Evolutionary conservation across 1,284 basidiomycete genomes (phyloP), one percentile per base, ranked within the genome.

Genomic region (Phylloporus sp.): DNA sequence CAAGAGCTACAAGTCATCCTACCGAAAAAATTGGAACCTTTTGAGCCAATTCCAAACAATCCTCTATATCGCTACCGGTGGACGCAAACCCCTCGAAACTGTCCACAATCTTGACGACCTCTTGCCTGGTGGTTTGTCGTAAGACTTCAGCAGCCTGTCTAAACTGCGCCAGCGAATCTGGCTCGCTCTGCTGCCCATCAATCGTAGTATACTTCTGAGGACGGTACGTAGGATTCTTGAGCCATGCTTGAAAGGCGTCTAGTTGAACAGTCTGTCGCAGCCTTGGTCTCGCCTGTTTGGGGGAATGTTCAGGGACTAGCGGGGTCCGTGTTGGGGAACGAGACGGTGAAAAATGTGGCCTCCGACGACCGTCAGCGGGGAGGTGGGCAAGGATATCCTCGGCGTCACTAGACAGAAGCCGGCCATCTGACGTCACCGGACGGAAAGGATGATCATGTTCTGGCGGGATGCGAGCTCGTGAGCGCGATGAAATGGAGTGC

Each of bases 1-100:
- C 24, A 26, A n/a, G 54, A 54, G 26, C 10, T 17, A 40, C 4
- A 26, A 37, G 34, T 20, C n/a, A 50, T 2, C 67, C 28, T 47
- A 74, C 73, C 49, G 68, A 73, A 29, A 75, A 73, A 46, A 75
- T 67, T 0, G 70, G 73, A 31, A 26, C 49, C 37, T 58, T 62
- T 51, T 31, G 49, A 37, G 65, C 60, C 49, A 75, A 42, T 24
- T 58, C 56, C 52, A 72, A 32, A 47, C 71, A 72, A 22, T 47
- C 53, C 26, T 60, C 10, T 54, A 32, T 61, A 20, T 62, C 50
- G 18, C 32, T 51, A 28, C 29, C 49, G 7, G 28, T 11, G 20
- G 2, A 18, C 11, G 62, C 32, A 28, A 69, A 58, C 0, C 56
- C 68, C 17, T 60, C 13, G 32, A 74, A 72, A 6, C 50, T 56